A percentile compares a stretch with the other conserved stretches of the same genome.
These are phyloP conservation scores for Glonium stellatum DNA, from an alignment of 495 filamentous ascomycete species.

Conservation along the genomic window DNA sequence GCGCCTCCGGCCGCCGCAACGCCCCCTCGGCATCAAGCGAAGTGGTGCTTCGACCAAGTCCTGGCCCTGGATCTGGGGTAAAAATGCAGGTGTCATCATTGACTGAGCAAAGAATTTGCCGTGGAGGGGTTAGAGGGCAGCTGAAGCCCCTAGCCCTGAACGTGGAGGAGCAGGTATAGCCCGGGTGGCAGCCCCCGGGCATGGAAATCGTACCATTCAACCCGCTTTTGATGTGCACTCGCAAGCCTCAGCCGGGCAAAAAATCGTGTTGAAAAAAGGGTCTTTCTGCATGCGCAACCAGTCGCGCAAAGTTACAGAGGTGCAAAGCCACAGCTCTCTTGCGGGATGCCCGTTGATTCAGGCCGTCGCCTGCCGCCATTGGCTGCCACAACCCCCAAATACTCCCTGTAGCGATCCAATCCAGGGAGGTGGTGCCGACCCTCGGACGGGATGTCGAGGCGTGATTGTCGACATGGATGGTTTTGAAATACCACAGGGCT, in stretches of 20 bases:
- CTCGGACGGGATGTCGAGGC: constrained; percentile 1
- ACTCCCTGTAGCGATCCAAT: constrained; percentile 14
- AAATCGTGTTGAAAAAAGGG: not conserved
- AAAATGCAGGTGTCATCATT: not conserved
- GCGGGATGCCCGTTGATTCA: constrained; percentile 8
- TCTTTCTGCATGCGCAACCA: not conserved
- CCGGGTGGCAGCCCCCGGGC: not conserved
- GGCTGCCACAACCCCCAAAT: constrained; percentile 3
- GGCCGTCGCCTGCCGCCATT: not conserved
- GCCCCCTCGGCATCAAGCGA: constrained; percentile 16
- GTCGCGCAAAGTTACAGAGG: not conserved
- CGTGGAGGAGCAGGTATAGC: not conserved
- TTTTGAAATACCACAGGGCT: constrained; percentile 21
- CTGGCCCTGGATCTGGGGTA: constrained; percentile 21
- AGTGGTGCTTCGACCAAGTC: constrained; percentile 7
- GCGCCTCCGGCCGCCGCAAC: constrained; percentile 1
- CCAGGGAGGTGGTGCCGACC: constrained; percentile 10
- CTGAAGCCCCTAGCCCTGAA: not conserved
- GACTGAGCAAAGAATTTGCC: not conserved
- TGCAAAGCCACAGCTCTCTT: constrained; percentile 16
- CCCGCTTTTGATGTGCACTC: not conserved
- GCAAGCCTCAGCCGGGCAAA: constrained; percentile 6
- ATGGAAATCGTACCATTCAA: not conserved
- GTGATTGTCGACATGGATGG: constrained; percentile 18
- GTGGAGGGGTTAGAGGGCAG: not conserved